Evolutionary conservation across 176 grass and related monocot species (phyloP).

Genomic region (Aegilops longissima): DNA sequence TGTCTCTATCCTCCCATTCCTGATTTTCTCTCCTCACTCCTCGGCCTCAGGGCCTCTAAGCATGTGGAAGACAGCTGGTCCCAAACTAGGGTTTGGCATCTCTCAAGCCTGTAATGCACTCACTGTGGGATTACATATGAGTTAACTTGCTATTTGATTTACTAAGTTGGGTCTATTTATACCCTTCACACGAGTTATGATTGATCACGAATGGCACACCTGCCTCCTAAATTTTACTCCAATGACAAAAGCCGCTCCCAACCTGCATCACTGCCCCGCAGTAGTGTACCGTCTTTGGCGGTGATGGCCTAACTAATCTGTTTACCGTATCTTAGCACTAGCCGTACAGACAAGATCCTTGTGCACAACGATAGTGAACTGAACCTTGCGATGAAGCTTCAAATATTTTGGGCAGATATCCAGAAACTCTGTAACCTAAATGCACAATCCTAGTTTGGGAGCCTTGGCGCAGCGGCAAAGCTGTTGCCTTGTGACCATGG

Average conservation of each 20-base stretch:
- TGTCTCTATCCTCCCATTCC: not conserved
- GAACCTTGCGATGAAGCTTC: slow-evolving; percentile 7
- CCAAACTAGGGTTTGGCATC: not conserved
- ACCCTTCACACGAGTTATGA: not conserved
- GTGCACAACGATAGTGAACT: not conserved
- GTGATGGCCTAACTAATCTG: not conserved
- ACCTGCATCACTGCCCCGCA: not conserved
- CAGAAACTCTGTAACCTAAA: not conserved
- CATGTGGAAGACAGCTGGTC: not conserved
- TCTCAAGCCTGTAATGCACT: not conserved
- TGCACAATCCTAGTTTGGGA: not conserved
- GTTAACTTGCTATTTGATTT: not conserved
- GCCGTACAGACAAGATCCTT: not conserved
- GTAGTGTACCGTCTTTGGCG: not conserved
- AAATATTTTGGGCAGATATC: not conserved
- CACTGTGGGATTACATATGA: not conserved
- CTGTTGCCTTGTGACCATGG: too few relatives aligned
- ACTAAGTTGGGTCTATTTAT: not conserved
- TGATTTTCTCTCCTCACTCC: not conserved
- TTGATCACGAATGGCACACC: too few relatives aligned
- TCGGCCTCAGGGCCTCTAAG: not conserved
- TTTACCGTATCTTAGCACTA: not conserved
- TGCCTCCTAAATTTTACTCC: not conserved
- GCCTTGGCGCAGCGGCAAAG: too few relatives aligned
- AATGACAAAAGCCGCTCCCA: too few relatives aligned